phyloP scores from a whole-genome alignment of 768 basidiomycete genomes.

The Roridomyces roridus region DNA sequence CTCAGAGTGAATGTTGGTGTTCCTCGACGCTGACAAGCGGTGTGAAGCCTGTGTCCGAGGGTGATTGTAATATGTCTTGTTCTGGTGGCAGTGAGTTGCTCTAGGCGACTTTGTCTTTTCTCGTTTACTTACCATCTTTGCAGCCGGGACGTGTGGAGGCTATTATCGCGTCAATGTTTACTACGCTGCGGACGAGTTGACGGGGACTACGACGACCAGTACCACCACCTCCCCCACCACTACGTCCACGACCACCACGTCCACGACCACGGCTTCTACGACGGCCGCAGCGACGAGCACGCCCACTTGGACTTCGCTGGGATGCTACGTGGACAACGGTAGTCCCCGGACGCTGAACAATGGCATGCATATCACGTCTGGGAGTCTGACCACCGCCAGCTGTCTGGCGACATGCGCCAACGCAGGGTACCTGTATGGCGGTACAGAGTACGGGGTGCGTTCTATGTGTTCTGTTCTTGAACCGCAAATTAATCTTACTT shows the following conservation, averaged over 20 bases:
- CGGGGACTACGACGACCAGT: neutral
- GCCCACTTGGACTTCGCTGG: conserved; percentile 23
- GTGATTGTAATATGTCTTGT: conserved; percentile 6
- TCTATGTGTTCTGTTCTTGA: too few species aligned
- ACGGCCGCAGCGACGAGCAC: neutral
- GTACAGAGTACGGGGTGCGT: neutral
- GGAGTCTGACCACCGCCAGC: conserved; percentile 32
- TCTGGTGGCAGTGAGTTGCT: conserved; percentile 3
- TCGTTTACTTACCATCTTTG: neutral
- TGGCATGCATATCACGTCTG: conserved; percentile 22
- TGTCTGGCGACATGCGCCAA: neutral
- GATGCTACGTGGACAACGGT: conserved; percentile 26
- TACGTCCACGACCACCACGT: too few species aligned
- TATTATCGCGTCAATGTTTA: conserved; percentile 5
- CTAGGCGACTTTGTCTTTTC: neutral
- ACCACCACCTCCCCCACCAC: conserved; percentile 1
- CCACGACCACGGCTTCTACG: neutral
- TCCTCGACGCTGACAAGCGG: neutral
- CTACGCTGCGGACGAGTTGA: neutral
- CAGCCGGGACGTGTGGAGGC: conserved; percentile 12
- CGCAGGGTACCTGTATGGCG: neutral
- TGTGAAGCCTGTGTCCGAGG: neutral
- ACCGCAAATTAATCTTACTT: neutral
- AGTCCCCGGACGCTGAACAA: conserved; percentile 28
- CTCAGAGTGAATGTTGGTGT: conserved; percentile 12